These are phyloP conservation scores for Annulohypoxylon truncatum DNA, from an alignment of 2,329 filamentous ascomycete genomes.

Conservation along the genomic window DNA sequence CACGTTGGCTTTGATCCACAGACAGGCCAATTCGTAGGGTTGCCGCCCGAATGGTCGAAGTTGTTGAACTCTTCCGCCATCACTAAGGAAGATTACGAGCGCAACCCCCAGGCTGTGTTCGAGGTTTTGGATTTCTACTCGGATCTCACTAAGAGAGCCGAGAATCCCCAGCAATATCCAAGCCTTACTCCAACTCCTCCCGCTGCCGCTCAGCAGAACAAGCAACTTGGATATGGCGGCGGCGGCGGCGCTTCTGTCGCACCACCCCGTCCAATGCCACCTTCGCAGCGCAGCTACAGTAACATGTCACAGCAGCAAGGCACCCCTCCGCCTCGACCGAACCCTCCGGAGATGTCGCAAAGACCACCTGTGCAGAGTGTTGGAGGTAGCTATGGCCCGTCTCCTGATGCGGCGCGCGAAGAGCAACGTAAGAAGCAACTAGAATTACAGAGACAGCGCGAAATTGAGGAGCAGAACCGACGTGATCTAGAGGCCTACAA, in stretches of 20 bases:
- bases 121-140: constrained; percentile 89
- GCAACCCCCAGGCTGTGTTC: constrained; percentile 88
- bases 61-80: constrained; percentile 95
- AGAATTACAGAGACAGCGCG: constrained; percentile 68
- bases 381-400: constrained; percentile 63
- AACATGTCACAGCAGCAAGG: constrained; percentile 52
- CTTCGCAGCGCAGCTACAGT: constrained; percentile 59
- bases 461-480: constrained; percentile 74
- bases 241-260: constrained; percentile 68
- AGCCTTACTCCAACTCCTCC: constrained; percentile 76
- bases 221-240: constrained; percentile 70
- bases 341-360: constrained; percentile 57
- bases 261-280: constrained; percentile 75
- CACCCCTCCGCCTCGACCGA: constrained; percentile 57
- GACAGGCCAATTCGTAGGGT: constrained; percentile 92
- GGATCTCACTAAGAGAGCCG: constrained; percentile 80
- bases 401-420: constrained; percentile 63
- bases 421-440: constrained; percentile 72
- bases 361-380: constrained; percentile 69
- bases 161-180: constrained; percentile 76
- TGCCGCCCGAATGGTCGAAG: constrained; percentile 97
- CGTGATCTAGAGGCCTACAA: constrained; percentile 90
- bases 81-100: constrained; percentile 98
- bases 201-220: constrained; percentile 65
- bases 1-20: constrained; percentile 97